A percentile compares a stretch with the other conserved stretches of the same genome.
Conservation (phyloP, 1,139 yeast species). For the Meyerozyma elateridarum region DNA sequence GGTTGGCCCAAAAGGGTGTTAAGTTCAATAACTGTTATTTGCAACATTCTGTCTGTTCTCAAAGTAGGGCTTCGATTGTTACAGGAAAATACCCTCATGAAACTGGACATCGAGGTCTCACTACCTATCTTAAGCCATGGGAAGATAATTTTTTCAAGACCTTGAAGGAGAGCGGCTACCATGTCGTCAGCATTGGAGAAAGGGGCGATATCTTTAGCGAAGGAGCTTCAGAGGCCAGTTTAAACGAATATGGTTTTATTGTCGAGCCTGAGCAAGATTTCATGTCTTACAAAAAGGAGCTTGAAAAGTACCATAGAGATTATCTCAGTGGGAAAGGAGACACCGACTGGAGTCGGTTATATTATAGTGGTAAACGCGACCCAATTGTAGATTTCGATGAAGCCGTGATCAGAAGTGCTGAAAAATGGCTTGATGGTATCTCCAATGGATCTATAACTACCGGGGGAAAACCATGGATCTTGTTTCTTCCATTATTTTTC, state of each 20-base stretch:
- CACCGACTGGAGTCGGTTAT: conserved; percentile 11
- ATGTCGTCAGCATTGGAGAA: conserved; percentile 12
- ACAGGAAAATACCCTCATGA: conserved; percentile 14
- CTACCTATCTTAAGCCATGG: conserved; percentile 10
- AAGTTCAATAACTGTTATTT: conserved; percentile 13
- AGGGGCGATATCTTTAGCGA: conserved; percentile 13
- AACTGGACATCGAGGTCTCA: conserved; percentile 13
- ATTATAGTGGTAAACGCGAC: conserved; percentile 10
- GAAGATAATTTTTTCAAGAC: conserved; percentile 14
- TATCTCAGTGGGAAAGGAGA: background rate
- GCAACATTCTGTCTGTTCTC: conserved; percentile 14
- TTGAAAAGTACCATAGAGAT: background rate
- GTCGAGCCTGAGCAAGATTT: conserved; percentile 6
- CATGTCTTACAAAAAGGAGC: background rate
- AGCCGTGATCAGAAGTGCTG: conserved; percentile 14
- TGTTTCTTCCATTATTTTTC: conserved; percentile 12
- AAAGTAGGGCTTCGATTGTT: conserved; percentile 13
- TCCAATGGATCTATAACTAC: conserved; percentile 5
- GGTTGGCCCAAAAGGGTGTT: conserved; percentile 11
- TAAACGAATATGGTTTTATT: conserved; percentile 13
- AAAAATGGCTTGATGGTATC: conserved; percentile 10
- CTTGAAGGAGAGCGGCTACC: conserved; percentile 13
- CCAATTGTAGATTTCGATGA: conserved; percentile 12
- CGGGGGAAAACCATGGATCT: conserved; percentile 12
- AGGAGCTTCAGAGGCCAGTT: conserved; percentile 11